Evolutionary conservation across 257 asterid genomes (phyloP).

Genomic region (Catharanthus roseus): DNA sequence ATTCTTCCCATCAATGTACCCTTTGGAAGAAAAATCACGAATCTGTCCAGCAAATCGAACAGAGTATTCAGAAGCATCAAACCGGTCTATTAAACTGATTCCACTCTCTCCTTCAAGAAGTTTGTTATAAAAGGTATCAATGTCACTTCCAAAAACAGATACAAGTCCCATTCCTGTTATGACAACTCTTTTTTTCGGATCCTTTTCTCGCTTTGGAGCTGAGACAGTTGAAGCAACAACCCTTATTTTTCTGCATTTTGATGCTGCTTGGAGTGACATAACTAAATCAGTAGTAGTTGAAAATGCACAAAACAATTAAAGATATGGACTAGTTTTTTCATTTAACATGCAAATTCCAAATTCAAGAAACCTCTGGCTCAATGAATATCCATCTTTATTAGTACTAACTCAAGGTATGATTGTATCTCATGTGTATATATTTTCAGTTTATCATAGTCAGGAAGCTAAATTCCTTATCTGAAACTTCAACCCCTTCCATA

Average conservation of each 20-base stretch:
- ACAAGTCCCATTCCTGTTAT: slow-evolving; percentile 57
- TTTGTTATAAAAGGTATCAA: slow-evolving; percentile 34
- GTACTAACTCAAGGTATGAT: not conserved
- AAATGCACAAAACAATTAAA: not conserved
- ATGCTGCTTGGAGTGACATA: slow-evolving; percentile 1
- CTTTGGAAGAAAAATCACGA: slow-evolving; percentile 38
- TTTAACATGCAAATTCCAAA: not conserved
- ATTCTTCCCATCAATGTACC: slow-evolving; percentile 43
- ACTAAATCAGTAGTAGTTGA: not conserved
- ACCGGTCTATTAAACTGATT: slow-evolving; percentile 39
- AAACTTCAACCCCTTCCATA: not conserved
- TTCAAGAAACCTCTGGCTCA: not conserved
- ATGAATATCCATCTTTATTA: not conserved
- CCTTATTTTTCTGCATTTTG: slow-evolving; percentile 30
- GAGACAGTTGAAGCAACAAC: slow-evolving; percentile 31
- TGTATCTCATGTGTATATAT: not conserved
- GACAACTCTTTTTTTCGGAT: slow-evolving; percentile 46
- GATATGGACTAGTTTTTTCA: not conserved
- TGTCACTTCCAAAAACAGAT: slow-evolving; percentile 51
- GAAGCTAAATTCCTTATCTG: not conserved
- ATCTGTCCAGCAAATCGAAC: slow-evolving; percentile 49
- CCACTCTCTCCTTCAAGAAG: slow-evolving; percentile 51
- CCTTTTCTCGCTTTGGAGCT: slow-evolving; percentile 45
- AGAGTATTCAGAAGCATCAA: slow-evolving; percentile 40
- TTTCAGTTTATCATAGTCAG: not conserved